Base-by-base conservation (phyloP, 768 basidiomycete genomes). In the Rhizopogon vesiculosus region DNA sequence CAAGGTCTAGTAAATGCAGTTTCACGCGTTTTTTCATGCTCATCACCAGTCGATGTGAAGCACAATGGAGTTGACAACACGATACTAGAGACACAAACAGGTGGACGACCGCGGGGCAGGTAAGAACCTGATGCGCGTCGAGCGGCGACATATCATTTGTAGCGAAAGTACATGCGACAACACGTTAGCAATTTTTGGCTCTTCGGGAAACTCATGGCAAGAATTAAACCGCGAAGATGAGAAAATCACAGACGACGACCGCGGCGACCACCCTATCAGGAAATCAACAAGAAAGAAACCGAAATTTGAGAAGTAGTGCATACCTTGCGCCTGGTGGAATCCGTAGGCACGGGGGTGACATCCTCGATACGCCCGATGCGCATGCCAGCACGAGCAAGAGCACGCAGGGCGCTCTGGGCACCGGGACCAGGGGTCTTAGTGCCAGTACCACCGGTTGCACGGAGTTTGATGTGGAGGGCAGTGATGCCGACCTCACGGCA, bases 381-480 rank as follows among this genome's bases (percentile, higher is more conserved):
- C 93, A 99, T 97, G 53, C 97, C 96, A 56, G 96, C 87, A 77
- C 96, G 94, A 66, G 97, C 97, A 56, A 98, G 88, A 51, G 95
- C 97, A 75, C 96, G 92, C 68, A 98, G 89, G 42, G 97, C 96
- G 64, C 90, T 91, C 80, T 99, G 97, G 45, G 93, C 97, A 75
- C 97, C 97, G 16, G 97, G 97, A 48, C 97, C 97, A 42, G 97
- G 97, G 58, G 96, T 96, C 81, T 98, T 99, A 68, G 97, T 98
- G 61, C 94, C 95, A 54, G 94, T 98, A 70, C 97, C 97, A 64
- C 89, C 97, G 54, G 97, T 98, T 45, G 97, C 97, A 64, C 97
- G 89, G 68, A 99, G 87, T 80, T 98, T 99, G 83, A 99, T 86
- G 81, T 98, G 97, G 61, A 98, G 88, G 53, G 96, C 96, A 62